A percentile compares a stretch with the other conserved stretches of the same genome.
These are phyloP conservation scores for Alternaria consortialis DNA, from an alignment of 2,329 filamentous ascomycete species.

Conservation along the genomic window DNA sequence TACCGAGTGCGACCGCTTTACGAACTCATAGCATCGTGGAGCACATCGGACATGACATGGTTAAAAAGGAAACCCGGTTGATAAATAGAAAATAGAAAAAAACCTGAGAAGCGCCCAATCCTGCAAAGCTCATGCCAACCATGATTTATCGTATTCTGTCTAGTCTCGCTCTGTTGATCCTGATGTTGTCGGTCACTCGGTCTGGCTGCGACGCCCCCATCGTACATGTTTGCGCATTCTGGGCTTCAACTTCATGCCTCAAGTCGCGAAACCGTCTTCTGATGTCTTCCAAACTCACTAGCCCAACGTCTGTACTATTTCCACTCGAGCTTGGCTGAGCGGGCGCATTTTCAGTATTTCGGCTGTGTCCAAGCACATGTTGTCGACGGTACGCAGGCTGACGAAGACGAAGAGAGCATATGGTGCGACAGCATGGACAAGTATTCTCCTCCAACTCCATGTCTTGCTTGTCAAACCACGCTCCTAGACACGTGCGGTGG, in stretches of 20 bases:
- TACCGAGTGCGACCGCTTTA: not conserved
- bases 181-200: not conserved
- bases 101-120: not conserved
- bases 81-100: not conserved
- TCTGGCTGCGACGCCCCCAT: not conserved
- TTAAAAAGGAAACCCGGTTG: not conserved
- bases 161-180: not conserved
- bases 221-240: not conserved
- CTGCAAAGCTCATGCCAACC: not conserved
- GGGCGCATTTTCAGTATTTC: not conserved
- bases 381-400: not conserved
- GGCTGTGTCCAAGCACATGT: not conserved
- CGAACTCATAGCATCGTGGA: not conserved
- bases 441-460: not conserved
- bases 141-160: not conserved
- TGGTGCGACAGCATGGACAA: not conserved
- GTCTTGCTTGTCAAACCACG: not conserved
- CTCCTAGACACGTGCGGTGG: not conserved
- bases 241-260: not conserved
- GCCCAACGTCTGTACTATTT: not conserved
- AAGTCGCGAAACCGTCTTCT: too few species aligned
- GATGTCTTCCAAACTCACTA: too few species aligned
- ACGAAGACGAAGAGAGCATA: not conserved
- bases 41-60: not conserved
- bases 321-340: not conserved